Percentiles rank a stretch among this genome's conserved stretches.
These are phyloP conservation scores for Phytophthora capsici DNA, from an alignment of 352 stramenopile genomes.

Conservation along the genomic window DNA sequence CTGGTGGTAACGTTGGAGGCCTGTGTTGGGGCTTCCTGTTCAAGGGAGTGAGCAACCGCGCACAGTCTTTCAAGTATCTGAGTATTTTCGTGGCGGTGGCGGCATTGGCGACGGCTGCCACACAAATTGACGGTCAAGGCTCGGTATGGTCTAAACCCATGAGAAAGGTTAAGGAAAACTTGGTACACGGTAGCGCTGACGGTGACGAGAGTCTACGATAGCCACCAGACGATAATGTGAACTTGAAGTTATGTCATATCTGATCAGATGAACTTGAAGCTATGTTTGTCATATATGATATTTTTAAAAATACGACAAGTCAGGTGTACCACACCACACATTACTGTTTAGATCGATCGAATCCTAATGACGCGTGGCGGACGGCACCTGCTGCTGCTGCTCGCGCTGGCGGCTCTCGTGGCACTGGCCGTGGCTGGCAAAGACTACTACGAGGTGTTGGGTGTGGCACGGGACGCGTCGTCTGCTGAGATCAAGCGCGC, in stretches of 20 bases:
- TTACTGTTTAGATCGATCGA: no score
- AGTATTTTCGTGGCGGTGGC: conserved; percentile 35
- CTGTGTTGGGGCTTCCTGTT: conserved; percentile 54
- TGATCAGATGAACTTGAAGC: no score
- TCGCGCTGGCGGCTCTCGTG: conserved; percentile 30
- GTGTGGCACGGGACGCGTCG: conserved; percentile 67
- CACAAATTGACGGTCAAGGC: no score
- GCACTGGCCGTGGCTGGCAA: conserved; percentile 38
- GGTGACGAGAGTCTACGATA: no score
- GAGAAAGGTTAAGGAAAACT: no score
- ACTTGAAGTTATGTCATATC: no score
- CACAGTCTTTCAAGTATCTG: conserved; percentile 42
- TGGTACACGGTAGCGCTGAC: no score
- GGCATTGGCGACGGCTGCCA: background rate
- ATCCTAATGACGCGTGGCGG: conserved; percentile 38
- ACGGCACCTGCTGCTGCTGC: conserved; percentile 36
- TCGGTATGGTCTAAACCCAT: no score
- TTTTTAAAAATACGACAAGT: background rate
- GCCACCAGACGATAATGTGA: no score
- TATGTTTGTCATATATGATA: no score
- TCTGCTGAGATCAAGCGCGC: conserved; percentile 79
- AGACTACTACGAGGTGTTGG: conserved; percentile 83
- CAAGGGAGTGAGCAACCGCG: conserved; percentile 35
- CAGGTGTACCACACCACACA: no score
- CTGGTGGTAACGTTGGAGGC: conserved; percentile 49